phyloP scores from a whole-genome alignment of 2,329 filamentous ascomycete genomes.

The Epichloe uncinata region DNA sequence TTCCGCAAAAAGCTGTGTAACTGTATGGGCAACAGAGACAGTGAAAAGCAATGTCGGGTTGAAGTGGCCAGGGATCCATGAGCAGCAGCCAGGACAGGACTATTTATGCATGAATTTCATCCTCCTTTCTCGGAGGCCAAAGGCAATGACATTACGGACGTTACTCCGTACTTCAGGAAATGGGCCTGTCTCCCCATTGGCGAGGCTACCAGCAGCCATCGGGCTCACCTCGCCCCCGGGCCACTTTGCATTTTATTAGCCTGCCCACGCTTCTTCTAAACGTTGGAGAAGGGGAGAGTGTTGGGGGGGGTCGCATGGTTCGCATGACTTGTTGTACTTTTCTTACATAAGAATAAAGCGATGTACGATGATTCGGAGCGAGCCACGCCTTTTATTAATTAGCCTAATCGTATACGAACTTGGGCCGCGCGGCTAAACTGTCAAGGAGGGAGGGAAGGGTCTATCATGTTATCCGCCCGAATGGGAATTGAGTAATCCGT shows the following conservation, averaged over 20 bases:
- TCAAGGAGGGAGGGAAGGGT: background rate
- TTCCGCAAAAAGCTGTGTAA: background rate
- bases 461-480: background rate
- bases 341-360: too few relatives aligned
- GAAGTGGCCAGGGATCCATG: background rate
- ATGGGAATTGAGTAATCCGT: background rate
- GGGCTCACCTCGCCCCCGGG: background rate
- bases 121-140: background rate
- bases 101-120: background rate
- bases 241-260: conserved; percentile 2
- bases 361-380: too few relatives aligned
- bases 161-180: background rate
- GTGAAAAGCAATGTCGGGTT: background rate
- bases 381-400: background rate
- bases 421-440: conserved; percentile 1
- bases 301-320: too few relatives aligned
- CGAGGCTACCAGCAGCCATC: background rate
- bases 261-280: background rate
- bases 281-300: background rate
- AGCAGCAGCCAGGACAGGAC: background rate
- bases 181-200: background rate
- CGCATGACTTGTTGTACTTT: too few relatives aligned
- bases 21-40: background rate
- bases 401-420: background rate
- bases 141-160: background rate